phyloP scores from a whole-genome alignment of 495 filamentous ascomycete genomes.

The Margaritispora aquatica region DNA sequence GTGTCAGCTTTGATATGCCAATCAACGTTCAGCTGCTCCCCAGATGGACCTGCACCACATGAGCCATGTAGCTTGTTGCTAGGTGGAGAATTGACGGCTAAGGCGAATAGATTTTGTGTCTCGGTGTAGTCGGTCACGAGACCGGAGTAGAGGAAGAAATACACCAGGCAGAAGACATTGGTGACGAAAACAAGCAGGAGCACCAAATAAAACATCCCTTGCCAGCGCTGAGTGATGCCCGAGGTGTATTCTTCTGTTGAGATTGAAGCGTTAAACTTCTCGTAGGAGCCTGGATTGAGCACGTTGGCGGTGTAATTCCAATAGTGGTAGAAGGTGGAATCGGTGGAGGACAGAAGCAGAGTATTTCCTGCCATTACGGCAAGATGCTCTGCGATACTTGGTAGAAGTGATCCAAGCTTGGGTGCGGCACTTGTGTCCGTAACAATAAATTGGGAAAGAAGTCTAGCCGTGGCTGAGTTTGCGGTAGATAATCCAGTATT shows the following conservation, averaged over 20 bases:
- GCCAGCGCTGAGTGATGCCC: slow-evolving; percentile 48
- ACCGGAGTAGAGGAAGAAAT: slow-evolving; percentile 36
- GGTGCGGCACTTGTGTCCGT: slow-evolving; percentile 12
- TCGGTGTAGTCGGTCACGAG: slow-evolving; percentile 73
- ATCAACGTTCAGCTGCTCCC: slow-evolving; percentile 43
- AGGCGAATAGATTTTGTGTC: slow-evolving; percentile 62
- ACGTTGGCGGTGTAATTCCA: slow-evolving; percentile 43
- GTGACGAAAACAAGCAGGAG: slow-evolving; percentile 54
- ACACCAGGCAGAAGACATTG: slow-evolving; percentile 52
- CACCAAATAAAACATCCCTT: slow-evolving; percentile 57
- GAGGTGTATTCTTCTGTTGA: slow-evolving; percentile 57
- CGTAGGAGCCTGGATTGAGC: slow-evolving; percentile 31
- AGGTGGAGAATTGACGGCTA: slow-evolving; percentile 63
- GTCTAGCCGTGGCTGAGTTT: slow-evolving; percentile 54
- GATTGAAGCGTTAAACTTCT: slow-evolving; percentile 52
- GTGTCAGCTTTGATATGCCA: slow-evolving; percentile 44
- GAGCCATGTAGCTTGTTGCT: slow-evolving; percentile 46
- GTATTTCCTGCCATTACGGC: slow-evolving; percentile 62
- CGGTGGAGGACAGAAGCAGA: slow-evolving; percentile 43
- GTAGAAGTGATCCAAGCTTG: slow-evolving; percentile 32
- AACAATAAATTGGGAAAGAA: slow-evolving; percentile 37
- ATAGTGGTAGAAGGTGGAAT: slow-evolving; percentile 49
- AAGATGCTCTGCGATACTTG: slow-evolving; percentile 60
- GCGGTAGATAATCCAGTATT: slow-evolving; percentile 51
- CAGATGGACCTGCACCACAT: slow-evolving; percentile 58